These are phyloP conservation scores for Alternaria triticimaculans DNA, from an alignment of 2,329 filamentous ascomycete genomes.

Conservation along the genomic window DNA sequence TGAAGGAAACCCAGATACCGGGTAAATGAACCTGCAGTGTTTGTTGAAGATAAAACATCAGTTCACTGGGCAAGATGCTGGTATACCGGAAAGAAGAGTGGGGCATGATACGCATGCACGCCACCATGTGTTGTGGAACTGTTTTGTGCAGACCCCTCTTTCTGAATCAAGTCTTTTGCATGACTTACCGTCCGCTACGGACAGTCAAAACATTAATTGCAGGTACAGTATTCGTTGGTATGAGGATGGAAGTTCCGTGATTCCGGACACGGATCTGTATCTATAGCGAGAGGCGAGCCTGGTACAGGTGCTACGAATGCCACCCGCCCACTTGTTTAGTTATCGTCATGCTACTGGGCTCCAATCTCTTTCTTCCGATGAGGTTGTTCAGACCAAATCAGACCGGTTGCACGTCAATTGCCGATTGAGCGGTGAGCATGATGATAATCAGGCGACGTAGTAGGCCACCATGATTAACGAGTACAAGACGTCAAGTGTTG, in stretches of 20 bases:
- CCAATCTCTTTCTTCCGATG: slow-evolving; percentile 16
- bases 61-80: neutral
- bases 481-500: neutral
- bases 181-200: slow-evolving; percentile 4
- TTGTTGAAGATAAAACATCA: neutral
- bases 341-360: slow-evolving; percentile 33
- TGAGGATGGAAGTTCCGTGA: slow-evolving; percentile 1
- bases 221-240: neutral
- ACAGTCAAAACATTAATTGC: neutral
- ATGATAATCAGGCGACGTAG: slow-evolving; percentile 9
- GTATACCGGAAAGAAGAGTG: slow-evolving; percentile 7
- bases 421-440: slow-evolving; percentile 8
- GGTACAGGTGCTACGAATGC: slow-evolving; percentile 33
- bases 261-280: slow-evolving; percentile 12
- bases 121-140: slow-evolving; percentile 16
- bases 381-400: slow-evolving; percentile 12
- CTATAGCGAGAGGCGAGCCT: slow-evolving; percentile 22
- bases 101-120: slow-evolving; percentile 9
- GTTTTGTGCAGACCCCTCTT: slow-evolving; percentile 12
- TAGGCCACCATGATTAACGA: neutral
- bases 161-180: slow-evolving; percentile 15
- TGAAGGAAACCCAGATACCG: slow-evolving; percentile 4
- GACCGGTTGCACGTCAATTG: slow-evolving; percentile 12
- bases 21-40: slow-evolving; percentile 9
- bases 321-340: slow-evolving; percentile 29